These are phyloP conservation scores for Sclerotinia spermophila DNA, from an alignment of 2,329 filamentous ascomycete species.

Conservation along the genomic window DNA sequence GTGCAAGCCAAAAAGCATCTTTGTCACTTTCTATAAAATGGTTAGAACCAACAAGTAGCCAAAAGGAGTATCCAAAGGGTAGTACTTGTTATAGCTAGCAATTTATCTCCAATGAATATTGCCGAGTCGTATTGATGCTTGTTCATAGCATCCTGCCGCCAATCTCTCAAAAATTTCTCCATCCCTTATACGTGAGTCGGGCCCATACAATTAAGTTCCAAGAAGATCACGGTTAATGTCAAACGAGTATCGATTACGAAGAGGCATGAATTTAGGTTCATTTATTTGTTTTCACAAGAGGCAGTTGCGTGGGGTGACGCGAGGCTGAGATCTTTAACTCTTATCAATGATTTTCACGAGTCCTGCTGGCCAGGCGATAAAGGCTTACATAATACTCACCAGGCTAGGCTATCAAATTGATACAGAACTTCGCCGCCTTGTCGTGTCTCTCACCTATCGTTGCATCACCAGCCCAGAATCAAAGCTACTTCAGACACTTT, in stretches of 20 bases:
- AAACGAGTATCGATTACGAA: not conserved
- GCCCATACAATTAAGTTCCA: not conserved
- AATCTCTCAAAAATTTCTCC: slow-evolving; percentile 90
- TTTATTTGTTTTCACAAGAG: slow-evolving; percentile 5
- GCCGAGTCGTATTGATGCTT: slow-evolving; percentile 96
- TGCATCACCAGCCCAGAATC: slow-evolving; percentile 4
- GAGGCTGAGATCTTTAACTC: slow-evolving; percentile 19
- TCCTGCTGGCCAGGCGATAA: not conserved
- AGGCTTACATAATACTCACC: not conserved
- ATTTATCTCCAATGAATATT: slow-evolving; percentile 95
- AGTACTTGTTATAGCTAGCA: slow-evolving; percentile 87
- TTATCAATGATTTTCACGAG: not conserved
- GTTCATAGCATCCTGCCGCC: slow-evolving; percentile 92
- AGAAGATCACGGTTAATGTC: not conserved
- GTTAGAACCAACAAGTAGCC: slow-evolving; percentile 19
- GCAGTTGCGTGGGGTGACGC: slow-evolving; percentile 14
- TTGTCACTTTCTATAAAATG: slow-evolving; percentile 72
- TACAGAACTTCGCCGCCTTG: slow-evolving; percentile 4
- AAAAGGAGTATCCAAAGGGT: not conserved
- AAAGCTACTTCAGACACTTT: not conserved
- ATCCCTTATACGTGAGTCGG: slow-evolving; percentile 46
- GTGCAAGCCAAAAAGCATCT: slow-evolving; percentile 96
- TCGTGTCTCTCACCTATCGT: not conserved
- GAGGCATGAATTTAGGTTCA: not conserved
- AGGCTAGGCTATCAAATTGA: not conserved